Evolutionary conservation across 2,329 filamentous ascomycete species (phyloP).

Genomic region (Tolypocladium amazonense): DNA sequence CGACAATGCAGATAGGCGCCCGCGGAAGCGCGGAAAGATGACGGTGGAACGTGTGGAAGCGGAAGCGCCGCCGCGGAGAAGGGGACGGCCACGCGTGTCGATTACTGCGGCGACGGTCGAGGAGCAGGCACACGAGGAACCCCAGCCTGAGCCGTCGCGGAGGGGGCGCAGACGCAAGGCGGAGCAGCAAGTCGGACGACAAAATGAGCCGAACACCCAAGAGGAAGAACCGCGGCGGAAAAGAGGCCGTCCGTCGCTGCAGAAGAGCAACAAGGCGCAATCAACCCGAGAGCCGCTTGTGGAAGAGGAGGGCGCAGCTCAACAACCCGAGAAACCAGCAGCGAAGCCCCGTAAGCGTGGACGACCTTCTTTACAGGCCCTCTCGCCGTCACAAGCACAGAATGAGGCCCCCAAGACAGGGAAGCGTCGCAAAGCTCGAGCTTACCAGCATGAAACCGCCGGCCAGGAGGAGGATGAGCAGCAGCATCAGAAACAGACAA

Average conservation of each 20-base stretch:
- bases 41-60: constrained; percentile 8
- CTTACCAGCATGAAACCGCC: too few relatives aligned
- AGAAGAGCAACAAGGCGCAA: not conserved
- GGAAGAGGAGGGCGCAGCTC: not conserved
- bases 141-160: constrained; percentile 1
- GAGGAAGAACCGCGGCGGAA: constrained; percentile 2
- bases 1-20: constrained; percentile 13
- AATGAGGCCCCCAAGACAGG: not conserved
- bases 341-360: constrained; percentile 8
- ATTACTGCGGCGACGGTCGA: not conserved
- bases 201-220: constrained; percentile 5
- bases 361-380: constrained; percentile 8
- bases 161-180: not conserved
- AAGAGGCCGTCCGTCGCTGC: constrained; percentile 10
- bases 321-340: not conserved
- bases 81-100: not conserved
- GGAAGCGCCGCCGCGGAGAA: constrained; percentile 15
- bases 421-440: not conserved
- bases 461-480: not conserved
- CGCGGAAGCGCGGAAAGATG: constrained; percentile 13
- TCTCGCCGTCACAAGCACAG: not conserved
- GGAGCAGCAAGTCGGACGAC: constrained; percentile 1
- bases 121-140: constrained; percentile 2
- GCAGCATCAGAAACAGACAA: not conserved
- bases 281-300: constrained; percentile 2